These are phyloP conservation scores for Tricholoma hemisulphureum DNA, from an alignment of 768 basidiomycete species.

Conservation along the genomic window DNA sequence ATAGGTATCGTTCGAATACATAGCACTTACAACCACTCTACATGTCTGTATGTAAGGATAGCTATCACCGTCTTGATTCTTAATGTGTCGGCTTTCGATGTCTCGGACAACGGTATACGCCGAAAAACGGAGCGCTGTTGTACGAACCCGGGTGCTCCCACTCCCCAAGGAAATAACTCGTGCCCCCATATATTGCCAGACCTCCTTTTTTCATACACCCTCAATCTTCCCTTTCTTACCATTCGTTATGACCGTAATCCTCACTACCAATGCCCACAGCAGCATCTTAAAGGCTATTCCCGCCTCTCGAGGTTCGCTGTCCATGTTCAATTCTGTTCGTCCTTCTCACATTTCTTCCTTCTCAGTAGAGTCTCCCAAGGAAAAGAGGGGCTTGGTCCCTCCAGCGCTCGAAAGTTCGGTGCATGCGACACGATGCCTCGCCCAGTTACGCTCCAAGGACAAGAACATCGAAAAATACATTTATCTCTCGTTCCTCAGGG, in stretches of 20 bases:
- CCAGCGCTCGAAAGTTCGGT: conserved; percentile 51
- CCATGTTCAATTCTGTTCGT: conserved; percentile 3
- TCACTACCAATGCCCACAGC: conserved; percentile 71
- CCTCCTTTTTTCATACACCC: conserved; percentile 1
- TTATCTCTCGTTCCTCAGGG: conserved; percentile 73
- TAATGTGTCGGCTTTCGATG: too few relatives aligned
- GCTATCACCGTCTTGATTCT: too few relatives aligned
- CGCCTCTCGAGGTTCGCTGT: conserved; percentile 51
- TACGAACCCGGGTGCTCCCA: conserved; percentile 7
- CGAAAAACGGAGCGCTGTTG: conserved; percentile 13
- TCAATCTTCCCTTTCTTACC: conserved; percentile 1
- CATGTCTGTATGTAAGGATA: too few relatives aligned
- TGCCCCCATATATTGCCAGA: background rate
- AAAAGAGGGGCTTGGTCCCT: conserved; percentile 58
- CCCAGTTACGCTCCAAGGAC: conserved; percentile 75
- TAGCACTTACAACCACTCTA: too few relatives aligned
- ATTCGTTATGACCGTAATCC: conserved; percentile 56
- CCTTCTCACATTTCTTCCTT: conserved; percentile 7
- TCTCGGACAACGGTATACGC: too few relatives aligned
- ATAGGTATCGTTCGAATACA: too few relatives aligned
- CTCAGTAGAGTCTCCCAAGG: conserved; percentile 38
- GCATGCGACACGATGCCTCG: conserved; percentile 59
- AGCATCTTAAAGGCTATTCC: conserved; percentile 71
- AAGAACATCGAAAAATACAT: conserved; percentile 81
- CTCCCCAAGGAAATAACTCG: conserved; percentile 8